A percentile compares a stretch with the other conserved stretches of the same genome.
Evolutionary conservation across 1,284 basidiomycete species (phyloP).

Genomic region (Naganishia sp.): DNA sequence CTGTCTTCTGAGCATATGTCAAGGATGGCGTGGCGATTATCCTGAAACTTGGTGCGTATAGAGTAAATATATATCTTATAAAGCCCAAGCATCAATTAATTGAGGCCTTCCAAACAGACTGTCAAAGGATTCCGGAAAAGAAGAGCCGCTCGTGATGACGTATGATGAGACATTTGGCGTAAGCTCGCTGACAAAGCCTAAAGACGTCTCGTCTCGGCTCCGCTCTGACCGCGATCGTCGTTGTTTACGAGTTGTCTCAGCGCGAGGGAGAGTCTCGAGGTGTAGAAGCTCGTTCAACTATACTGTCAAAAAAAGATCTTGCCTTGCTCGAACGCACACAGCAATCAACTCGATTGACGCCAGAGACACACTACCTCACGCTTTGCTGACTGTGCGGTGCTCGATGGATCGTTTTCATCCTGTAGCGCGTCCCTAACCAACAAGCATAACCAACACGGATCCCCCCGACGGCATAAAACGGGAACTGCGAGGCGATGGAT

Average conservation of each 20-base stretch:
- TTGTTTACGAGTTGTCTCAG: slow-evolving; percentile 25
- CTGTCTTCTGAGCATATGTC: slow-evolving; percentile 6
- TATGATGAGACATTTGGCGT: background rate
- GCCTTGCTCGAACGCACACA: too few species aligned
- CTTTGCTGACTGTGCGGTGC: too few species aligned
- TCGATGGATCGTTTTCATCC: too few species aligned
- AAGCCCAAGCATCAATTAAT: too few species aligned
- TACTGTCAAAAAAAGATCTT: background rate
- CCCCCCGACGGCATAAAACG: too few species aligned
- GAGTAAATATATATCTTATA: too few species aligned
- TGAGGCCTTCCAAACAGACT: too few species aligned
- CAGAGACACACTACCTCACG: too few species aligned
- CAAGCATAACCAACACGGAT: too few species aligned
- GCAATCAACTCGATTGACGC: too few species aligned
- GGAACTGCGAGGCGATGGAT: slow-evolving; percentile 4
- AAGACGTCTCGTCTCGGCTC: background rate
- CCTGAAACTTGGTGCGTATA: background rate
- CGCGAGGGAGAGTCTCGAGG: background rate
- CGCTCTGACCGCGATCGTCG: background rate
- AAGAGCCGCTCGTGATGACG: slow-evolving; percentile 9
- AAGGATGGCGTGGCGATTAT: background rate
- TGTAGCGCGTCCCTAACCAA: too few species aligned
- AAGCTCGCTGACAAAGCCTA: background rate
- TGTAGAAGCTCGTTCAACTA: slow-evolving; percentile 11
- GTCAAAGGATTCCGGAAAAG: slow-evolving; percentile 1